Base-by-base conservation (phyloP, 2,329 filamentous ascomycete species). In the Cordyceps cateniannulata region DNA sequence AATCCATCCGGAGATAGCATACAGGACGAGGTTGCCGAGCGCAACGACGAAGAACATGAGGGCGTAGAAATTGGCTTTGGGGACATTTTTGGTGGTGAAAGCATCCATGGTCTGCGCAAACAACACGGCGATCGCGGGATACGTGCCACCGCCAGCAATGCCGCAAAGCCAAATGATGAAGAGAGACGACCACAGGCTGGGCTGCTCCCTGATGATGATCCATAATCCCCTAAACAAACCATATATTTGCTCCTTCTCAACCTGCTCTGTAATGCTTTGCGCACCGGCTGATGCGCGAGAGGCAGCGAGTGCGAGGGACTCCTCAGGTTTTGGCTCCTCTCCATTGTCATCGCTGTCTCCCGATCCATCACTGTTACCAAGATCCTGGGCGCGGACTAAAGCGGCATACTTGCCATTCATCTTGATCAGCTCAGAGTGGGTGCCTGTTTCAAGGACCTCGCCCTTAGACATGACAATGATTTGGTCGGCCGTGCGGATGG, bases 401-500 rank as follows among this genome's bases (percentile, higher is more conserved):
- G 74, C 72, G 7, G 74, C 75, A 63, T 87, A 87, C 12, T 82
- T 71, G 0, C 83, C 73, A 0, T 68, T 72, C 12, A 72, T 69
- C 1, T 71, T 67, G 10, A 89, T 71, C 0, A 89, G 75, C 53
- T 83, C 75, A 5, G 82, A 76, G 61, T 89, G 87, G 0, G 80
- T 84, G 0, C 86, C 87, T 64, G 84, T 76, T 69, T 90, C 87
- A 2, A 86, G 71, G 3, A 83, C 77, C 50, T 77, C 69, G 1
- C 87, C 86, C 63, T 83, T 76, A 8, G 81, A 75, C 66, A 89
- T 77, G 18, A 90, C 85, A 12, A 89, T 74, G 60, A 89, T 89
- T 55, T 85, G 82, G 66, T 89, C 84, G 0, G 86, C 86, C 54
- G 83, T 76, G 62, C 78, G 78, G 61, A 86, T 81, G 0, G 83